phyloP scores from a whole-genome alignment of 305 asterid genomes.

The Fraxinus platypoda region DNA sequence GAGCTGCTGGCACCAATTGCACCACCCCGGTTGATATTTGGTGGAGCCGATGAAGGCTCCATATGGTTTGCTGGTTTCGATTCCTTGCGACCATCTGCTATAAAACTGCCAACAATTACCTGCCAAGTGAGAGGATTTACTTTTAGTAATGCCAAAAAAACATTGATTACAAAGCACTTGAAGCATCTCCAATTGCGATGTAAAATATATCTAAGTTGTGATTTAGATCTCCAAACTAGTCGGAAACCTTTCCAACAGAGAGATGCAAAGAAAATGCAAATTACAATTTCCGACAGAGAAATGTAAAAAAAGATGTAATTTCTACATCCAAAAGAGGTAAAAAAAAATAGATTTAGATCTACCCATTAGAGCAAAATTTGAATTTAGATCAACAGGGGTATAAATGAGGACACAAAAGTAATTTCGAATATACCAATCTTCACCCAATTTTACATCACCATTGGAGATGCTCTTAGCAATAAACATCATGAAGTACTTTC shows the following conservation, averaged over 20 bases:
- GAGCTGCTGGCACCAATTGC: conserved; percentile 48
- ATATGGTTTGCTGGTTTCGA: conserved; percentile 33
- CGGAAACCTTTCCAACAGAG: neutral
- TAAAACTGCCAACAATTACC: conserved; percentile 63
- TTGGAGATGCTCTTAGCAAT: neutral
- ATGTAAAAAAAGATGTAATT: too few relatives aligned
- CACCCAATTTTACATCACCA: neutral
- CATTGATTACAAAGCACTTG: neutral
- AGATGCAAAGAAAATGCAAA: neutral
- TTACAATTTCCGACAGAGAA: neutral
- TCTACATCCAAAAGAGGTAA: neutral
- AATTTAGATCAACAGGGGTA: neutral
- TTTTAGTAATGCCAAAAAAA: neutral
- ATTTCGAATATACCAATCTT: neutral
- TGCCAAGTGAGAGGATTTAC: conserved; percentile 22
- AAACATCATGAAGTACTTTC: neutral
- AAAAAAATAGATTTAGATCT: neutral
- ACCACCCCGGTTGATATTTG: conserved; percentile 38
- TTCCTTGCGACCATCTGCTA: conserved; percentile 47
- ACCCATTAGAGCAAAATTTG: neutral
- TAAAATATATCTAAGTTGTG: too few relatives aligned
- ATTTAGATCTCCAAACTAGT: neutral
- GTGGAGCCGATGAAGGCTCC: conserved; percentile 36
- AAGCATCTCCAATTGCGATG: neutral
- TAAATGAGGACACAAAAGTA: neutral